Base-by-base conservation (phyloP, 1,139 yeast genomes). In the Saccharomycopsis hybrid region DNA sequence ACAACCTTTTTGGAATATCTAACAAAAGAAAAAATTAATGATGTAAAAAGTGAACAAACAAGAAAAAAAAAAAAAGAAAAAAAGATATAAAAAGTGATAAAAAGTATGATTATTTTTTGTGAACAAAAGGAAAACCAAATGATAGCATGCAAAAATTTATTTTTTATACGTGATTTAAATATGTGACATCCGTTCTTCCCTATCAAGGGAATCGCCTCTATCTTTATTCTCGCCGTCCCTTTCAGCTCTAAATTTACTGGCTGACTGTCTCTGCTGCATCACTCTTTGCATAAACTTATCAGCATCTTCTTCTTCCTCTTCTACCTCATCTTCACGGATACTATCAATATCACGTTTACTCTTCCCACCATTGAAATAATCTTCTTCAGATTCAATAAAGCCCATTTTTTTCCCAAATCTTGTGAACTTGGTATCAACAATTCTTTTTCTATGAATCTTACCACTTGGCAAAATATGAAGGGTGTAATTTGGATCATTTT, bases 381-480 rank as follows among this genome's bases (percentile, higher is more conserved):
- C 84, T 30, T 58, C 54, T 53, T 63, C 52, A 54, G 60, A 48
- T 57, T 49, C 56, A 54, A 61, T 64, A 49, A 68, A 61, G 54
- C 69, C 60, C 56, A 70, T 57, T 58, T 67, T 64, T 58, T 65
- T 62, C 53, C 70, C 58, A 50, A 67, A 39, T 57, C 60, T 57
- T 59, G 60, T 59, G 54, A 61, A 47, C 18, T 55, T 50, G 5
- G 62, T 32, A 30, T 62, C 58, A 30, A 62, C 52, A 2, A 63
- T 56, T 51, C 73, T 71, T 44, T 73, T 67, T 58, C 72, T 76
- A 43, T 77, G 74, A 48, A 75, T 64, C 58, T 80, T 80, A 18
- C 92, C 92, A 65, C 87, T 82, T 1, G 92, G 92, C 48, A 84
- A 66, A 33, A 78, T 66, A 58, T 84, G 90, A 49, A 70, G 74